These are phyloP conservation scores for Phytophthora foliorum DNA, from an alignment of 352 stramenopile species.

Conservation along the genomic window DNA sequence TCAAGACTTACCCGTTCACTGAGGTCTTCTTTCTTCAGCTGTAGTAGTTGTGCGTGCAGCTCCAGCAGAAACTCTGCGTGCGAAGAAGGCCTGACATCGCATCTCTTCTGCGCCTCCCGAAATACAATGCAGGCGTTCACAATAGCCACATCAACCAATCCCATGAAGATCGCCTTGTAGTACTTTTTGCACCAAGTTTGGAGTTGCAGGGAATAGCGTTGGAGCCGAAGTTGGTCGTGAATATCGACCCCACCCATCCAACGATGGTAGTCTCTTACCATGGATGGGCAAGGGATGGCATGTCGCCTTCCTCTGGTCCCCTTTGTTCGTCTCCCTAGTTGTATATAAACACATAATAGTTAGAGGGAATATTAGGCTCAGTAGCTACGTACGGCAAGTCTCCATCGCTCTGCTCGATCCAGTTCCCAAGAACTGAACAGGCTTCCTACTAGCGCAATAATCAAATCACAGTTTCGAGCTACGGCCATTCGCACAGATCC, in stretches of 20 bases:
- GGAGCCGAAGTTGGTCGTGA: no score
- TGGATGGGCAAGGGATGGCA: not conserved
- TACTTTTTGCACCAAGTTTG: conserved; percentile 23
- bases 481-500: not conserved
- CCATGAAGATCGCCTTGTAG: conserved; percentile 36
- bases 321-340: not conserved
- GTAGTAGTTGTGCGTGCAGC: conserved; percentile 22
- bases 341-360: not conserved
- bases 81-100: not conserved
- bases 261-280: not conserved
- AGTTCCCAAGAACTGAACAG: not conserved
- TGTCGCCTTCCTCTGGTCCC: not conserved
- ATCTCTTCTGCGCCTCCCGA: conserved; percentile 8
- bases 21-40: not conserved
- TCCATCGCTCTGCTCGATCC: conserved; percentile 9
- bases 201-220: not conserved
- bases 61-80: conserved; percentile 22
- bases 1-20: conserved; percentile 1
- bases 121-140: conserved; percentile 33
- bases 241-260: no score
- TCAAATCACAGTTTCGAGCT: not conserved
- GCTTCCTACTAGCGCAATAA: not conserved
- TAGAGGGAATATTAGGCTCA: not conserved
- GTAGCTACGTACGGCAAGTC: conserved; percentile 1
- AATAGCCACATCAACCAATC: conserved; percentile 30